Base-by-base conservation (phyloP, 225 moss, liverwort and hornwort species). In the Ulota crispa region DNA sequence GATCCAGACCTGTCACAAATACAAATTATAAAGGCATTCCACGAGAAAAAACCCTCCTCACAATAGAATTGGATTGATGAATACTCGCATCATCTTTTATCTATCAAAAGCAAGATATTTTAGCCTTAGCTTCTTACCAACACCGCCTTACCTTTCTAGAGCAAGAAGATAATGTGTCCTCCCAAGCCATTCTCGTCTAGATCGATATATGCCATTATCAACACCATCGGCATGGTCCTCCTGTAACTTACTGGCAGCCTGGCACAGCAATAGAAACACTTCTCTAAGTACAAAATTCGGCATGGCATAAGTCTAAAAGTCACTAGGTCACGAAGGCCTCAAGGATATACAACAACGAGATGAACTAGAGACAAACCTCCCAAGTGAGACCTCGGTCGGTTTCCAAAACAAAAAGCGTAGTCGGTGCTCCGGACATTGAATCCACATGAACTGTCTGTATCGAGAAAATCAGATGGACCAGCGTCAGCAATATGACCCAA, bases 101-200 rank as follows among this genome's bases (percentile, higher is more conserved):
- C 42, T 69, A 73, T 41, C 31, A 64, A 52, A 52, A 80, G 60
- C 60, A 73, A 63, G 36, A 68, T 42, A 39, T 30, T 65, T 47
- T 15, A 75, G 28, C 54, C 55, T 43, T 13, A 65, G 79, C 72
- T 74, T 79, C 39, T 14, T 45, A 28, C 23, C 75, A 71, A 26
- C 60, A 9, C 55, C 21, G 24, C 56, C 84, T 88, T 80, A 95
- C 95, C 93, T 96, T 80, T 99, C 99, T 77, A 96, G 60, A 71
- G 99, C 99, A 82, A 96, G 93, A 66, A 99, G 89, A 90, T 93
- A 96, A 77, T 99, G 99, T 34, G 89, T 85, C 88, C 99, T 94
- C 85, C 99, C 99, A 81, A 94, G 95, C 96, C 99, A 96, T 86
- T 96, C 94, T 81, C 94, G 90, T 73, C 87, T 92, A 31, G 99